Evolutionary conservation across 2,329 filamentous ascomycete species (phyloP).

Genomic region (Ceratocystis variospora): DNA sequence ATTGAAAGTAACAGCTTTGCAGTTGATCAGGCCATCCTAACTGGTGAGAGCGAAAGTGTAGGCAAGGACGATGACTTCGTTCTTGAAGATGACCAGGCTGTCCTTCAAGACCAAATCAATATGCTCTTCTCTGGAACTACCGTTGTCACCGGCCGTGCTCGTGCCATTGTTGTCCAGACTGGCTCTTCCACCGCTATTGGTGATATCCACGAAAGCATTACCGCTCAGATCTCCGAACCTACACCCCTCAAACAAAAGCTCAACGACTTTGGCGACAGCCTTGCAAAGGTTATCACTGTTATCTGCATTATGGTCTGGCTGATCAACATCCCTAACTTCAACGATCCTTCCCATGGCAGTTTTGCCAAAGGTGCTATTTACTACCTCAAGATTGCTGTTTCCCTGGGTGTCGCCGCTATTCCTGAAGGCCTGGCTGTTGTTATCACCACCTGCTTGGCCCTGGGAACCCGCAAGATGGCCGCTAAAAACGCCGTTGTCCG

Average conservation of each 20-base stretch:
- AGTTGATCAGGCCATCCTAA: conserved; percentile 92
- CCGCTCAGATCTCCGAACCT: conserved; percentile 91
- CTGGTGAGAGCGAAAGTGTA: conserved; percentile 94
- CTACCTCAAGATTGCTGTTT: conserved; percentile 98
- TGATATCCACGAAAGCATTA: conserved; percentile 97
- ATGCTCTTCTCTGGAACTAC: conserved; percentile 98
- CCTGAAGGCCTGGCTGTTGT: conserved; percentile 95
- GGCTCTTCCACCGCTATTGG: conserved; percentile 87
- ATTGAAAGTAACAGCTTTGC: conserved; percentile 97
- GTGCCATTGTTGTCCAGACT: conserved; percentile 78
- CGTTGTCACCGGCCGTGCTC: conserved; percentile 85
- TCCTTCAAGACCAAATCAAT: conserved; percentile 95
- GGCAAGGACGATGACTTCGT: conserved; percentile 58
- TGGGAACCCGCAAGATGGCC: conserved; percentile 97
- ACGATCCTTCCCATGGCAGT: conserved; percentile 78
- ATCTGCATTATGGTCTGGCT: conserved; percentile 96
- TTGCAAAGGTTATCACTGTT: conserved; percentile 95
- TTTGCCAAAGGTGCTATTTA: conserved; percentile 98
- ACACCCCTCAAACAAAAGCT: conserved; percentile 97
- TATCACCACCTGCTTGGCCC: conserved; percentile 93
- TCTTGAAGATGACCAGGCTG: conserved; percentile 66
- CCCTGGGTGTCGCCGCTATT: conserved; percentile 92
- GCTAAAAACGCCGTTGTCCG: conserved; percentile 95
- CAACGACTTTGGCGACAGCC: conserved; percentile 89
- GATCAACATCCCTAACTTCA: conserved; percentile 97